Conservation (phyloP, 192 early-diverging fungal species). For the Podila horticola region DNA sequence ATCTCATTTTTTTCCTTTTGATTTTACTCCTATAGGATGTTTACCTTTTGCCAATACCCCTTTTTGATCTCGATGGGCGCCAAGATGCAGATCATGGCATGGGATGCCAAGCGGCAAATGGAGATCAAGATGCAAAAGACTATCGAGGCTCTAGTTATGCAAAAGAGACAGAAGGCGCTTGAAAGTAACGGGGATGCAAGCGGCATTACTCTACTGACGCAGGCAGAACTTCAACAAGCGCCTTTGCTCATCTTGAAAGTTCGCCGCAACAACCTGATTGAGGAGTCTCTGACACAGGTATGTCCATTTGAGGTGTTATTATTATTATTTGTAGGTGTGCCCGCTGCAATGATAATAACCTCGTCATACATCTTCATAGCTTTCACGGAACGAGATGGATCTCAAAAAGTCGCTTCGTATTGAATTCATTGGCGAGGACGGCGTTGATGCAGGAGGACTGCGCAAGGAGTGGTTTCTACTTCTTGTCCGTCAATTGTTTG, state of each 20-base stretch:
- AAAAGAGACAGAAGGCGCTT: slow-evolving; percentile 16
- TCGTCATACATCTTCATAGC: slow-evolving; percentile 19
- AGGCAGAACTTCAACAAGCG: slow-evolving; percentile 44
- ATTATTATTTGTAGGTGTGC: too few species aligned
- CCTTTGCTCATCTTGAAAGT: slow-evolving; percentile 71
- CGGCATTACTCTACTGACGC: slow-evolving; percentile 18
- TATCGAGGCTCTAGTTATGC: slow-evolving; percentile 29
- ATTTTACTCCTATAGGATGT: slow-evolving; percentile 54
- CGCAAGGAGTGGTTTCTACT: slow-evolving; percentile 98
- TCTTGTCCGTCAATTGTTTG: slow-evolving; percentile 91
- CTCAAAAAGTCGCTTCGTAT: slow-evolving; percentile 93
- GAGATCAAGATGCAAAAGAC: slow-evolving; percentile 70
- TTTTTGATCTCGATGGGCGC: slow-evolving; percentile 79
- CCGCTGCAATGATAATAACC: too few species aligned
- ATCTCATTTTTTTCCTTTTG: not conserved
- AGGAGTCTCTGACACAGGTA: slow-evolving; percentile 79
- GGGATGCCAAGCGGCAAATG: slow-evolving; percentile 81
- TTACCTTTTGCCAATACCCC: slow-evolving; percentile 88
- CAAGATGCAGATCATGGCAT: slow-evolving; percentile 82
- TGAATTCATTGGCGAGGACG: slow-evolving; percentile 93
- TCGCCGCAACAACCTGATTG: slow-evolving; percentile 72
- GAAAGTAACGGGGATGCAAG: slow-evolving; percentile 23
- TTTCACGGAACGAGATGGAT: slow-evolving; percentile 80
- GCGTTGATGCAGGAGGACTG: slow-evolving; percentile 95
- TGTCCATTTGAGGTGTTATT: not conserved